A percentile compares a stretch with the other conserved stretches of the same genome.
These are phyloP conservation scores for Ochetophila trinervis DNA, from an alignment of 306 rosid genomes.

Conservation along the genomic window DNA sequence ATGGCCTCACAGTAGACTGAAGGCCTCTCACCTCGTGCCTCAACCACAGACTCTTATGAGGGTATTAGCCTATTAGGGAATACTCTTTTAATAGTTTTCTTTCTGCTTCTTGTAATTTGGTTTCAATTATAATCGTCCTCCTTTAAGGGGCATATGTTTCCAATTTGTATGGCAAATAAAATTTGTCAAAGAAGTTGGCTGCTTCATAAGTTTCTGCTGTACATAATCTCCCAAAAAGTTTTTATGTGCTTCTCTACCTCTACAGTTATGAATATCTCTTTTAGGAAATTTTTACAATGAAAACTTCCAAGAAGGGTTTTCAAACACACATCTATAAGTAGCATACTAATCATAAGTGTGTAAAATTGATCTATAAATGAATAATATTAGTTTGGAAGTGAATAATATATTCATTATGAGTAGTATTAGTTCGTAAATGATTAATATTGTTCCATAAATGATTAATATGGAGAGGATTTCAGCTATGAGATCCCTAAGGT, in stretches of 20 bases:
- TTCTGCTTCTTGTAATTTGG: constrained; percentile 21
- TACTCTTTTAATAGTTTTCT: background rate
- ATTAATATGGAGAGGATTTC: no score
- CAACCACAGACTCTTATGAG: constrained; percentile 27
- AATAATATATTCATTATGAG: no score
- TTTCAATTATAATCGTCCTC: constrained; percentile 8
- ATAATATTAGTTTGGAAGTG: no score
- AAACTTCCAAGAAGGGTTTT: no score
- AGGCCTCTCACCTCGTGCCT: constrained; percentile 28
- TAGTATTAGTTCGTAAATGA: no score
- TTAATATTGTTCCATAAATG: no score
- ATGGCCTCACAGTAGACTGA: background rate
- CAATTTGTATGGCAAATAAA: constrained; percentile 18
- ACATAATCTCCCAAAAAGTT: constrained; percentile 23
- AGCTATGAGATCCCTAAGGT: no score
- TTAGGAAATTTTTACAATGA: no score
- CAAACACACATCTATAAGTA: no score
- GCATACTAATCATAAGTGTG: no score
- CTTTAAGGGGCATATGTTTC: constrained; percentile 14
- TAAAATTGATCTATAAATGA: no score
- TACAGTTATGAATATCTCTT: background rate
- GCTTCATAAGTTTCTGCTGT: constrained; percentile 19
- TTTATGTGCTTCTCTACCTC: constrained; percentile 10
- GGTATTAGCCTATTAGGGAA: constrained; percentile 29
- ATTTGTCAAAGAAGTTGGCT: constrained; percentile 17